A percentile compares a stretch with the other conserved stretches of the same genome.
These are phyloP conservation scores for Physaria fendleri DNA, from an alignment of 345 rosid species.

Conservation along the genomic window DNA sequence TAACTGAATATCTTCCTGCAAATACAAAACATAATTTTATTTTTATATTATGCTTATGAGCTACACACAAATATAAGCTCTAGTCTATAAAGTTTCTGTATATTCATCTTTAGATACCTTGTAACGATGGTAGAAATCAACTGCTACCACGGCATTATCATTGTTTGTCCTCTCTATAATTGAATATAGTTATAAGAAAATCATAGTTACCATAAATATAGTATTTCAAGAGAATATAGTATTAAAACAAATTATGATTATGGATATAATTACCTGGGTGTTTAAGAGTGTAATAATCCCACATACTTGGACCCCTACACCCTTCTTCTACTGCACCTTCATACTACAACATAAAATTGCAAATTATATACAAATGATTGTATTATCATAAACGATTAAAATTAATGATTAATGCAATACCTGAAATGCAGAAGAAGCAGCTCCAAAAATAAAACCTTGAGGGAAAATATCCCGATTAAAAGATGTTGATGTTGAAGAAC, in stretches of 20 bases:
- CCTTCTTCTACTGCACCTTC: conserved; percentile 15
- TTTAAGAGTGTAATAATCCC: conserved; percentile 24
- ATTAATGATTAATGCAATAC: conserved; percentile 5
- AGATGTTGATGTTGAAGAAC: conserved; percentile 1
- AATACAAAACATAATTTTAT: neutral
- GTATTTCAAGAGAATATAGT: neutral
- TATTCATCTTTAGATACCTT: conserved; percentile 19
- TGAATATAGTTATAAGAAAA: neutral
- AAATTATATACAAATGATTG: too few species aligned
- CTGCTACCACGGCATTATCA: neutral
- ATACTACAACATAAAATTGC: neutral
- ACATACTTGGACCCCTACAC: conserved; percentile 22
- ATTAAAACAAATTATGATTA: neutral
- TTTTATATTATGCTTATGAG: neutral
- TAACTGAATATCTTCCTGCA: conserved; percentile 29
- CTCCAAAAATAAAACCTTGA: conserved; percentile 20
- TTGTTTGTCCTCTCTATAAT: conserved; percentile 4
- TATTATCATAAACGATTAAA: too few species aligned
- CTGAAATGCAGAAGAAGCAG: conserved; percentile 22
- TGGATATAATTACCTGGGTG: conserved; percentile 6
- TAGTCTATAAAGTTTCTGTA: neutral
- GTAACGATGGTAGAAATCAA: conserved; percentile 30
- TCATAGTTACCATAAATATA: too few species aligned
- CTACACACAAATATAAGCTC: neutral
- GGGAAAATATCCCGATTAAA: conserved; percentile 1